Conservation (phyloP, 495 filamentous ascomycete genomes). For the Lasiosphaeris hirsuta region DNA sequence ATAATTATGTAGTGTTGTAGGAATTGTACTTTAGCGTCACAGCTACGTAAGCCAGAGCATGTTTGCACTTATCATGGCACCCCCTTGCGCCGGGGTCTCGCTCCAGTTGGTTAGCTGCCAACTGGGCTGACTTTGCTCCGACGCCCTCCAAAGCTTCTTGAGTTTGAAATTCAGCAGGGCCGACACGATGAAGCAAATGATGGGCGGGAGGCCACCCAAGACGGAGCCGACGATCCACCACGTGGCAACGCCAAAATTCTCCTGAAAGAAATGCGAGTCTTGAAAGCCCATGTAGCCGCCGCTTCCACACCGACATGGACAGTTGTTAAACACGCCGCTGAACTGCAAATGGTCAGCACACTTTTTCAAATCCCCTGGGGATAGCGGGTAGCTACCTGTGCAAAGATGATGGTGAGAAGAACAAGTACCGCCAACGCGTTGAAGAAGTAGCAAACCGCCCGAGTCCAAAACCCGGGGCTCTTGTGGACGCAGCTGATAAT, state of each 20-base stretch:
- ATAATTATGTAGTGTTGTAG: too few relatives aligned
- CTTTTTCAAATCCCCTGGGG: neutral
- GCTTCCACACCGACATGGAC: constrained; percentile 12
- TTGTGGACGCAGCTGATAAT: constrained; percentile 11
- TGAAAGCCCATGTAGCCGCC: constrained; percentile 32
- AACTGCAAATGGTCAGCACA: constrained; percentile 16
- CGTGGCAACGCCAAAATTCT: constrained; percentile 7
- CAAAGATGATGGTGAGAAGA: constrained; percentile 11
- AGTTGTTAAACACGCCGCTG: constrained; percentile 36
- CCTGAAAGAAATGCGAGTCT: constrained; percentile 14
- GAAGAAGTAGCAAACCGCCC: constrained; percentile 2
- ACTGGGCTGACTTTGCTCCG: neutral
- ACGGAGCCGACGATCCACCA: constrained; percentile 12
- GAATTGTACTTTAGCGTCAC: too few relatives aligned
- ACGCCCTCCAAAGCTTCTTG: constrained; percentile 4
- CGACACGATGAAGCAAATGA: neutral
- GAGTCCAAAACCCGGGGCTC: neutral
- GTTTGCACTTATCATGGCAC: too few relatives aligned
- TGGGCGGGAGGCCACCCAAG: neutral
- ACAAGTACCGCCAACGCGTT: neutral
- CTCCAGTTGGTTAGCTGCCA: too few relatives aligned
- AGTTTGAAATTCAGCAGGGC: neutral
- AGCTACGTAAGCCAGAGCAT: too few relatives aligned
- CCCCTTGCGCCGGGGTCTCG: too few relatives aligned
- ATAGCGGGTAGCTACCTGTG: constrained; percentile 12